phyloP scores from a whole-genome alignment of 2,329 filamentous ascomycete species.

The Pseudocercospora crystallina region DNA sequence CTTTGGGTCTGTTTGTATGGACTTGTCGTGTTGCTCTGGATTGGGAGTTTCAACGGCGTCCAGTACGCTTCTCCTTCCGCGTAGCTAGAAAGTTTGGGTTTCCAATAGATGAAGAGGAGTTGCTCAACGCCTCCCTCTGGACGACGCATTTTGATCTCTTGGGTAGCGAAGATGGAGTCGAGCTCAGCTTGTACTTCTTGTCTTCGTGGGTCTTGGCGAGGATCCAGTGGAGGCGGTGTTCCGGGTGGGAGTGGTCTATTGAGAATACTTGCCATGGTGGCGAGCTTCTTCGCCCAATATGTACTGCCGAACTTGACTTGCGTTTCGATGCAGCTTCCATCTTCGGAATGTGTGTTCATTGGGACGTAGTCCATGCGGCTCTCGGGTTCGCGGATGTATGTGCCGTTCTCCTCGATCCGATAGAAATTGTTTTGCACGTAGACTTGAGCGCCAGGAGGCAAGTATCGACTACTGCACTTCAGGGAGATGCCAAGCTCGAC shows the following conservation, averaged over 20 bases:
- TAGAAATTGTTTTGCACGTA: slow-evolving; percentile 29
- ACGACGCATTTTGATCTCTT: slow-evolving; percentile 42
- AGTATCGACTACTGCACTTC: slow-evolving; percentile 28
- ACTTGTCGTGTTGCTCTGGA: neutral
- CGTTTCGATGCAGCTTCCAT: slow-evolving; percentile 24
- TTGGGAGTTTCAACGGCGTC: slow-evolving; percentile 27
- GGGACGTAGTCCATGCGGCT: slow-evolving; percentile 10
- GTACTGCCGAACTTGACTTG: slow-evolving; percentile 43
- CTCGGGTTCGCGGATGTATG: neutral
- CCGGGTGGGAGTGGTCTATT: slow-evolving; percentile 14
- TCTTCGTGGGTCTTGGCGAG: slow-evolving; percentile 2
- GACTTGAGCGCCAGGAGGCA: slow-evolving; percentile 22
- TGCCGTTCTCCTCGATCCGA: slow-evolving; percentile 23
- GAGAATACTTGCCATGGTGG: slow-evolving; percentile 27
- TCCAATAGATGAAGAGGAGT: slow-evolving; percentile 33
- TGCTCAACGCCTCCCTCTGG: slow-evolving; percentile 29
- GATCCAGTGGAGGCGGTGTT: neutral
- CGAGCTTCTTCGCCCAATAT: slow-evolving; percentile 45
- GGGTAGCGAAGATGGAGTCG: slow-evolving; percentile 41
- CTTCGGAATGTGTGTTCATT: slow-evolving; percentile 16
- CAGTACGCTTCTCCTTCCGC: slow-evolving; percentile 29
- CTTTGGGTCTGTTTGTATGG: neutral
- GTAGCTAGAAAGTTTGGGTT: slow-evolving; percentile 27
- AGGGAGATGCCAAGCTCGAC: slow-evolving; percentile 36
- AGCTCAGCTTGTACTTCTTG: slow-evolving; percentile 35